Conservation (phyloP, 2,329 filamentous ascomycete species). For the Penicillium paneum region DNA sequence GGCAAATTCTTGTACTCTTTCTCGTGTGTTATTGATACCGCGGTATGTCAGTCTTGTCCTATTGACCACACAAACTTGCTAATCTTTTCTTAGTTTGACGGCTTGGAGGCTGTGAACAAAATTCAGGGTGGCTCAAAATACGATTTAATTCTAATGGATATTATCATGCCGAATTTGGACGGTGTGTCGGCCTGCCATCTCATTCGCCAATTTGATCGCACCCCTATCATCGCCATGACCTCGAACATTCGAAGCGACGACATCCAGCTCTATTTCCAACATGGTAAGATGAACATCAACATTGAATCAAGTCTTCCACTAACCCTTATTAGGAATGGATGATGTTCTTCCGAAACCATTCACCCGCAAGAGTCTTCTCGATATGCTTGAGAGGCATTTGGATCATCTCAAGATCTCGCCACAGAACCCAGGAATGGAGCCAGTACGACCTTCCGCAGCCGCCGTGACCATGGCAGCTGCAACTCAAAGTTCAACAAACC, state of each 20-base stretch:
- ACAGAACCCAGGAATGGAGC: slow-evolving; percentile 51
- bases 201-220: slow-evolving; percentile 79
- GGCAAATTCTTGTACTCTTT: slow-evolving; percentile 66
- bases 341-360: slow-evolving; percentile 97
- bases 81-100: slow-evolving; percentile 63
- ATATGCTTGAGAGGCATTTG: slow-evolving; percentile 84
- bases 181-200: slow-evolving; percentile 92
- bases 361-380: slow-evolving; percentile 79
- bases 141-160: slow-evolving; percentile 78
- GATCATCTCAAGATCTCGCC: slow-evolving; percentile 72
- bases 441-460: slow-evolving; percentile 37
- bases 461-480: slow-evolving; percentile 43
- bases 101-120: slow-evolving; percentile 86
- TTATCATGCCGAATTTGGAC: slow-evolving; percentile 96
- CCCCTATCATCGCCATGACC: slow-evolving; percentile 96
- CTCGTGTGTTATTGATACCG: slow-evolving; percentile 61
- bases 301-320: slow-evolving; percentile 6
- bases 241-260: slow-evolving; percentile 97
- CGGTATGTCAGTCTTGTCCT: slow-evolving; percentile 48
- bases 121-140: slow-evolving; percentile 66
- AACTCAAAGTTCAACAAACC: slow-evolving; percentile 50
- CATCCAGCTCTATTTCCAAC: slow-evolving; percentile 94
- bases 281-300: slow-evolving; percentile 60
- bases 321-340: slow-evolving; percentile 73
- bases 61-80: slow-evolving; percentile 6